Percentiles rank a stretch among this genome's conserved stretches.
Evolutionary conservation across 306 rosid genomes (phyloP).

Genomic region (Elaeagnus macrophylla): DNA sequence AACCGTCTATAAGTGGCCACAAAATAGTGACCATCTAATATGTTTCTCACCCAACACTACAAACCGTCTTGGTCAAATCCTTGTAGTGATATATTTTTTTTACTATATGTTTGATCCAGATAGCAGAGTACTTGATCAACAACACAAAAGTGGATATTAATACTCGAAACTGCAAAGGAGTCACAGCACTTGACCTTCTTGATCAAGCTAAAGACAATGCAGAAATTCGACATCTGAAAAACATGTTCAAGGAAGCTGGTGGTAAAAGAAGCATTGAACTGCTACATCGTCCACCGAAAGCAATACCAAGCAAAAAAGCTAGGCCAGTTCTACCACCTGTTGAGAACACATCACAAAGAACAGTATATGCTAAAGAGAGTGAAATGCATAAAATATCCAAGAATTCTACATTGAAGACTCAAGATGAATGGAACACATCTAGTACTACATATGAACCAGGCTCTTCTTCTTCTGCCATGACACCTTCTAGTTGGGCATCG

Average conservation of each 20-base stretch:
- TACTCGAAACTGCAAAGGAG: conserved; percentile 40
- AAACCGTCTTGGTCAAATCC: too few relatives aligned
- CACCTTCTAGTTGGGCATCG: conserved; percentile 14
- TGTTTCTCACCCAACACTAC: too few relatives aligned
- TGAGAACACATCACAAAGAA: conserved; percentile 8
- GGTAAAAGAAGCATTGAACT: conserved; percentile 38
- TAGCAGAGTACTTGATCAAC: conserved; percentile 57
- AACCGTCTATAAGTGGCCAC: too few relatives aligned
- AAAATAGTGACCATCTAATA: too few relatives aligned
- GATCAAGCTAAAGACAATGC: conserved; percentile 30
- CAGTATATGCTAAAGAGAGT: neutral
- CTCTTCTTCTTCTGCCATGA: conserved; percentile 23
- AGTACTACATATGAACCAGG: conserved; percentile 12
- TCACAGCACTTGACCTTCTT: conserved; percentile 59
- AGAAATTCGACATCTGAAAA: conserved; percentile 32
- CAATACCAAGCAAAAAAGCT: neutral
- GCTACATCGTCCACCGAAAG: conserved; percentile 23
- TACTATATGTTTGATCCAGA: conserved; percentile 31
- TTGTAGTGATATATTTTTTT: too few relatives aligned
- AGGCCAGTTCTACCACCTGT: neutral
- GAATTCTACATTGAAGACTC: conserved; percentile 8
- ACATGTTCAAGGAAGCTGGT: conserved; percentile 32
- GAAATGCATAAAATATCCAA: conserved; percentile 12
- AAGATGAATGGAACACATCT: conserved; percentile 13
- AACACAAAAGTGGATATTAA: conserved; percentile 46